Evolutionary conservation across 2,329 filamentous ascomycete genomes (phyloP).

Genomic region (Neopestalotiopsis sp.): DNA sequence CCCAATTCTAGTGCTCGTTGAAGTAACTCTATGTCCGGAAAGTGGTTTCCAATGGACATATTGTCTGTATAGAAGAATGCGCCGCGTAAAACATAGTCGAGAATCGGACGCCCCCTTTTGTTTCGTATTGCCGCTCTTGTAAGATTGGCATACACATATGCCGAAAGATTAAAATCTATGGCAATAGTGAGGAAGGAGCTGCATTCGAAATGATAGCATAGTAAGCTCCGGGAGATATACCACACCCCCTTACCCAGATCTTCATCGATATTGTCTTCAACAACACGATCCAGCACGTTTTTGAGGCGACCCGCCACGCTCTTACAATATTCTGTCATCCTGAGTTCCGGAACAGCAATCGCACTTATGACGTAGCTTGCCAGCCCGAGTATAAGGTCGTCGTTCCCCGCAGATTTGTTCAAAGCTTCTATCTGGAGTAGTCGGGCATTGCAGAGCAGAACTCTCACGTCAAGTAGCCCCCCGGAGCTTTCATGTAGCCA

Average conservation of each 20-base stretch:
- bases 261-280: not conserved
- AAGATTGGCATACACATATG: not conserved
- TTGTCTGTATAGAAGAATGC: not conserved
- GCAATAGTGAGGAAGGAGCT: constrained; percentile 6
- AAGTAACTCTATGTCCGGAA: not conserved
- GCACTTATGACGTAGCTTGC: not conserved
- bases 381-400: not conserved
- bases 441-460: not conserved
- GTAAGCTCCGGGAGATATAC: not conserved
- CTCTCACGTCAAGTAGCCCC: not conserved
- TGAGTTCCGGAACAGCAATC: not conserved
- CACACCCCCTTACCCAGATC: not conserved
- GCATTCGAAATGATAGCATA: not conserved
- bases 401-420: accelerated
- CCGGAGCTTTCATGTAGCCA: not conserved
- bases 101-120: not conserved
- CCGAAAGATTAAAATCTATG: not conserved
- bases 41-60: not conserved
- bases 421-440: not conserved
- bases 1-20: not conserved
- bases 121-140: not conserved
- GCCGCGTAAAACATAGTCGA: not conserved
- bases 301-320: not conserved
- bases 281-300: not conserved
- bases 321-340: not conserved